Base-by-base conservation (phyloP, 768 basidiomycete species). In the Imleria badia region DNA sequence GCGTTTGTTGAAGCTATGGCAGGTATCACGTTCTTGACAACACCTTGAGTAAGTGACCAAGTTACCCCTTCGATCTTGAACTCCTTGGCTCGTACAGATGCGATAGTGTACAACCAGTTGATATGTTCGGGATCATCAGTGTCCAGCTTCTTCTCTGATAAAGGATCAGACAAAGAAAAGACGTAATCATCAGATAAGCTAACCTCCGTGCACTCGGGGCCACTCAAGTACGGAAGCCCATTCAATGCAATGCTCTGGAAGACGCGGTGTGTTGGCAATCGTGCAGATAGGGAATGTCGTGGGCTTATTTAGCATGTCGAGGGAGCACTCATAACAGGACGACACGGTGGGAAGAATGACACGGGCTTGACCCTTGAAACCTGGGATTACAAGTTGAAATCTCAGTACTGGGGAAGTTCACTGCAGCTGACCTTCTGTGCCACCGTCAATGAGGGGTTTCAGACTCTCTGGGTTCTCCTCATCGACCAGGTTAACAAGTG, bases 211-310 rank as follows among this genome's bases (percentile, higher is more conserved):
- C 2, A 93, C 85, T 45, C 85, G 83, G n/a, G 97, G 96, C 97
- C 97, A 99, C 71, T 99, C 95, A 20, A 99, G 78, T 12, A 98
- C 97, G 38, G 92, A 95, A 0, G 97, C 97, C 97, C 97, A 99
- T 73, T 98, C 97, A 64, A 99, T 98, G 67, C 97, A 98, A 66
- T 99, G 97, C 66, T 99, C 97, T 2, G 97, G 97, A 22, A 98
- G 79, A 52, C 97, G 90, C 26, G 97, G 97, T 0, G 97, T 99
- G 68, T 98, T 98, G 54, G 97, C 96, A 61, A 99, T 98, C 7
- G 97, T 99, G 68, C 97, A 99, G 51, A 99, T 98, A 3, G 97
- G 97, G 70, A 95, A 99, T 13, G 88, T 89, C 38, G 94, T 97
- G 1, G 88, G 95, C 59, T 98, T 98, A 73, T 97, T 98, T 48